Evolutionary conservation across 352 stramenopile genomes (phyloP), one percentile per base, ranked within the genome.

Genomic region (Pythium vanterpoolii): DNA sequence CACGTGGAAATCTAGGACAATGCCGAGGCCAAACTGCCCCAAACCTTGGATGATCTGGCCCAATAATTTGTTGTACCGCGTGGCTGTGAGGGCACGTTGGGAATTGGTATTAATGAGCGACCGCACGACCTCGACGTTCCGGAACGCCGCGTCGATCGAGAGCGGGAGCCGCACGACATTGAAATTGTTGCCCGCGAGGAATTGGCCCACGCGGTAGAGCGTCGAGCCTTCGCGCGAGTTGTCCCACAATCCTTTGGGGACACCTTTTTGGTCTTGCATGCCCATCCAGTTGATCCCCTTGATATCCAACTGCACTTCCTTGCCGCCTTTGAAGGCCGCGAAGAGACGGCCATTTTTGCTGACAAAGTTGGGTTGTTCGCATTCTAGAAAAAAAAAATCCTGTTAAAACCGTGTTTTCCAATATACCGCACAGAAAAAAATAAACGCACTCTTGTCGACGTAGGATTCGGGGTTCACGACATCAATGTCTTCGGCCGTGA

Each of bases 241-340:
- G 60, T 95, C 85, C 85, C 85, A 95, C 3, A 95, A 64, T 3
- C 85, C 85, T 55, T 87, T 87, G 31, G 78, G 77, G 23, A 93
- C 76, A 46, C 79, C 79, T 43, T 85, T 79, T 33, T 48, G 72
- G 69, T 84, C 73, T 67, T 95, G 62, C 81, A 93, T 90, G 44
- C 85, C 85, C 34, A 89, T 75, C 85, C 85, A 95, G 72, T 91
- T 95, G 47, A 93, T 69, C 46, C 85, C 85, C 68, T 95, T 95
- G 59, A 95, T 86, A 57, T 89, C 77, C 19, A 95, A 68, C 62
- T 87, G 74, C 34, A 78, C 77, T 30, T 84, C 73, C 27, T 69
- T 79, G 46, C 74, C 78, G 33, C 74, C 68, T 27, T 70, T 71
- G 47, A 85, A 67, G 33, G 79, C 67, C 0, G 83, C 84, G 30